These are phyloP conservation scores for Colletotrichum falcatum DNA, from an alignment of 2,329 filamentous ascomycete genomes.

Conservation along the genomic window DNA sequence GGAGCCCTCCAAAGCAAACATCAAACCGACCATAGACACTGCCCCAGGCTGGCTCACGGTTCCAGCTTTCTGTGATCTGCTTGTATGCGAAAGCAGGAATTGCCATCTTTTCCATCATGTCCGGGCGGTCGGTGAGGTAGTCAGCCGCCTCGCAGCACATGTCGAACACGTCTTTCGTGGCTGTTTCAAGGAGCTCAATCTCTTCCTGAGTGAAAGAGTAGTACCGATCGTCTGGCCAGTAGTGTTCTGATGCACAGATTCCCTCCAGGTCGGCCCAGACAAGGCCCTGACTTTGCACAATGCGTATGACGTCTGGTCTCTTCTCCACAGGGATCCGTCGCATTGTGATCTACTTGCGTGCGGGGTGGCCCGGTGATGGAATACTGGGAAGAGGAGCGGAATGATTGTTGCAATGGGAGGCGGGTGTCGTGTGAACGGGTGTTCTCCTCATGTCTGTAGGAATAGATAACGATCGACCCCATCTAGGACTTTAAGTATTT, in stretches of 20 bases:
- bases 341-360: not conserved
- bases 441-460: not conserved
- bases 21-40: slow-evolving; percentile 31
- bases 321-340: not conserved
- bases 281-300: slow-evolving; percentile 7
- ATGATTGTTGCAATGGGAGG: not conserved
- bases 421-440: not conserved
- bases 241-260: not conserved
- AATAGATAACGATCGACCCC: not conserved
- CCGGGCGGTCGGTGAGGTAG: slow-evolving; percentile 10
- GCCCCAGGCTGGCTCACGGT: slow-evolving; percentile 20
- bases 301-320: not conserved
- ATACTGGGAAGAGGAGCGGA: not conserved
- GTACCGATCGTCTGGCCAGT: slow-evolving; percentile 28
- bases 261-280: not conserved
- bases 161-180: slow-evolving; percentile 16
- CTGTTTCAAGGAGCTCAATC: slow-evolving; percentile 5
- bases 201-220: slow-evolving; percentile 18
- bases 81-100: slow-evolving; percentile 7
- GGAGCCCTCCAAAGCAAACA: slow-evolving; percentile 17
- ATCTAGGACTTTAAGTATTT: not conserved
- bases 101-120: slow-evolving; percentile 18
- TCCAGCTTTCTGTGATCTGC: slow-evolving; percentile 3
- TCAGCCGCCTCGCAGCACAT: slow-evolving; percentile 28
- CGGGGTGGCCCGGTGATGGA: no score